Evolutionary conservation across 371 early-diverging fungal genomes (phyloP), one percentile per base, ranked within the genome.

Genomic region (Smittium mucronatum): DNA sequence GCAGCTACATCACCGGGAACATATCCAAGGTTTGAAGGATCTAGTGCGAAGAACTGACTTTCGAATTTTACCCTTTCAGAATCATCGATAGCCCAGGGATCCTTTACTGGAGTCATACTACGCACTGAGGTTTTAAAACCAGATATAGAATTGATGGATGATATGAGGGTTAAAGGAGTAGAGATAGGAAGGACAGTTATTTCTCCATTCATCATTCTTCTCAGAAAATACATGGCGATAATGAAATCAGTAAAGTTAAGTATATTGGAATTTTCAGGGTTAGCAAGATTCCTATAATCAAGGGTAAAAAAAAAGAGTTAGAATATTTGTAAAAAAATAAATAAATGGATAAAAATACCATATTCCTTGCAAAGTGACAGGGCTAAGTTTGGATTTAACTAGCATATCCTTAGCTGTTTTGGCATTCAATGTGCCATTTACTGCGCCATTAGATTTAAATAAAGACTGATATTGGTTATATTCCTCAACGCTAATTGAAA

Each of bases 191-290:
- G 74, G 29, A 73, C 74, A n/a, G 81, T 73, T 34, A 78, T 71
- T 25, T 81, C 81, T 15, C 85, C 84, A 66, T 83, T 85, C 88
- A 90, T 86, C 0, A 83, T 77, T n/a, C 82, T 81, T 31, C 87
- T 81, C 33, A 90, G 83, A 72, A 86, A 88, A 75, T 88, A 84
- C 92, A 92, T 92, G 26, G 90, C 91, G 63, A 90, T 86, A 17
- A 87, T 85, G 72, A 92, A 92, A 72, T 88, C 89, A 0, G 86
- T 81, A 58, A 87, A 82, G 58, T 88, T 84, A 32, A 92, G 72
- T 33, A 83, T 76, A 58, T 88, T 89, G 29, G 86, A 81, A 33
- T 79, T 75, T 34, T 86, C 84, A 8, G 88, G 85, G 67, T 90
- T 89, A 1, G 89, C 90, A 63, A 92, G 75, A 36, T 73, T 72